Evolutionary conservation across 2,329 filamentous ascomycete species (phyloP).

Genomic region (Cladosporium sp.): DNA sequence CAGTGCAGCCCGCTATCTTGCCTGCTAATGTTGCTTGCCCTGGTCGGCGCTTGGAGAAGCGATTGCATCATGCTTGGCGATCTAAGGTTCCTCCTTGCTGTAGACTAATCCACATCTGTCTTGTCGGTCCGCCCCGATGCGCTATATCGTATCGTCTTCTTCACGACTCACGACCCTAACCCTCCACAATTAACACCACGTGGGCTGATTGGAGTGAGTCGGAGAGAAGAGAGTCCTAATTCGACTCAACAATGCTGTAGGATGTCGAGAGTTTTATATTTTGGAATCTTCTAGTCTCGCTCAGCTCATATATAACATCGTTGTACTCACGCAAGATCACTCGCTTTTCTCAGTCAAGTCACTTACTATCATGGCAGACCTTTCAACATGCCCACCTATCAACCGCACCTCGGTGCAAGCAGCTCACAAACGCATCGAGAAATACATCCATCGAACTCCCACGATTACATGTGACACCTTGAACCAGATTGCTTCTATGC

Average conservation of each 20-base stretch:
- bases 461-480: slow-evolving; percentile 79
- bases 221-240: slow-evolving; percentile 15
- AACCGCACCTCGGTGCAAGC: slow-evolving; percentile 70
- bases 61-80: slow-evolving; percentile 13
- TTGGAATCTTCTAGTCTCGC: slow-evolving; percentile 9
- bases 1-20: background rate
- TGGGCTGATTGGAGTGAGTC: background rate
- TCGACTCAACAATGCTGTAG: background rate
- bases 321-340: no score
- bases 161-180: background rate
- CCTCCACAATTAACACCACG: background rate
- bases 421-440: slow-evolving; percentile 72
- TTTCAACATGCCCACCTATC: slow-evolving; percentile 59
- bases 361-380: slow-evolving; percentile 45
- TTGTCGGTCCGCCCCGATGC: no score
- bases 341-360: background rate
- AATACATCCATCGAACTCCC: slow-evolving; percentile 80
- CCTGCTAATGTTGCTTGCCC: background rate
- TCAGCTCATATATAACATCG: background rate
- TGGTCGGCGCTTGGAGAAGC: background rate
- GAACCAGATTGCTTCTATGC: slow-evolving; percentile 71
- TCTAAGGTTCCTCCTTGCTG: background rate
- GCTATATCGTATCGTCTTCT: background rate
- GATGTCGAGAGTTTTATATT: background rate
- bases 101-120: no score